Base-by-base conservation (phyloP, 345 rosid genomes). In the Raphanus raphanistrum region DNA sequence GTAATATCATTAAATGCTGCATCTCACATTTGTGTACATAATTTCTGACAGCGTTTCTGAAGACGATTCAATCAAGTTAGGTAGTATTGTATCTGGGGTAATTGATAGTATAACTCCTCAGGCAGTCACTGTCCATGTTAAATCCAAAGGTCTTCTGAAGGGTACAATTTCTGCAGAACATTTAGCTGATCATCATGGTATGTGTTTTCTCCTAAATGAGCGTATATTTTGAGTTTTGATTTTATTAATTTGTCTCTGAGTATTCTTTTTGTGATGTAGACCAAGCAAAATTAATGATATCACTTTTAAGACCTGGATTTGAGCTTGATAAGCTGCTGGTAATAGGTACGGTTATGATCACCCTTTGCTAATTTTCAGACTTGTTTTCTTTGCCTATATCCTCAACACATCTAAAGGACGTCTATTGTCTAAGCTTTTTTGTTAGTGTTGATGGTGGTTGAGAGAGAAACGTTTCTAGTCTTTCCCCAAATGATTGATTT, bases 111-210 rank as follows among this genome's bases (percentile, higher is more conserved):
- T 95, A 26, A 86, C 89, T 63, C 84, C 91, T 38, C 82, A 76
- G 85, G 87, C 83, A 35, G 85, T 92, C 35, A 58, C 84, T 76
- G 85, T 95, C 50, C 81, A 75, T 79, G 86, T 90, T 74, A 86
- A 85, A 48, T 85, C 85, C 32, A 90, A 83, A 77, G 85, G 84
- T 70, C 68, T 83, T 82, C 76, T 84, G 70, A 92, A 82, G 89
- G 99, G 99, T 74, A 87, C 85, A 76, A 82, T 95, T 75, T 75
- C 86, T 61, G 73, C 82, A 58, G 97, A 92, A 79, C 99, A 95
- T 83, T 80, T 95, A 85, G 90, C 97, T 64, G 99, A 95, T 83
- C 96, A 88, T 82, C 91, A 86, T 81, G 99, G 99, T 95, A 88
- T 60, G 60, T 74, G 29, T 65, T 79, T 74, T 74, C 78, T 78